phyloP scores from a whole-genome alignment of 306 rosid genomes.

The Casuarina cunninghamiana region DNA sequence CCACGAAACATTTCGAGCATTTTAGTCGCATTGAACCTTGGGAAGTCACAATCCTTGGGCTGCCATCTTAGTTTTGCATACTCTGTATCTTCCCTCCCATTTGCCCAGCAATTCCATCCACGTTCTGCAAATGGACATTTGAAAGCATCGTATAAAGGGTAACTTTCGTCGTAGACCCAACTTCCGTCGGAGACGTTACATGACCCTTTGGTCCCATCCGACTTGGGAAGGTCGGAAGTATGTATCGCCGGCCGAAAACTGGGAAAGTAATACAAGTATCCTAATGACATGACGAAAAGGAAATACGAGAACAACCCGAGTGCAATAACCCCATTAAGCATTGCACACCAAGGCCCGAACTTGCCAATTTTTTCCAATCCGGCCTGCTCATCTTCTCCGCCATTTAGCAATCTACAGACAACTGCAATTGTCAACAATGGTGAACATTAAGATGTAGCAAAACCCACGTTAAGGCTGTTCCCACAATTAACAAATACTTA shows the following conservation, averaged over 20 bases:
- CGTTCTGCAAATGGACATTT: slow-evolving; percentile 69
- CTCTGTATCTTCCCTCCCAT: slow-evolving; percentile 72
- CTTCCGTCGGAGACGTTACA: slow-evolving; percentile 81
- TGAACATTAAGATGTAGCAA: slow-evolving; percentile 1
- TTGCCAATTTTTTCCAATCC: slow-evolving; percentile 37
- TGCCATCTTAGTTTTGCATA: slow-evolving; percentile 84
- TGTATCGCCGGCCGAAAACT: slow-evolving; percentile 27
- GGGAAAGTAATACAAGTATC: slow-evolving; percentile 52
- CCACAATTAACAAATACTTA: too few relatives aligned
- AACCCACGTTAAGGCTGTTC: not conserved
- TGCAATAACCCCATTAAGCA: slow-evolving; percentile 41
- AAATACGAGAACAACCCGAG: slow-evolving; percentile 53
- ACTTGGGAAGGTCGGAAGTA: slow-evolving; percentile 32
- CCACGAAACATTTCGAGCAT: slow-evolving; percentile 66
- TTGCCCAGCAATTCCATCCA: slow-evolving; percentile 77
- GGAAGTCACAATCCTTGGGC: slow-evolving; percentile 69
- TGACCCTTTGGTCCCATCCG: slow-evolving; percentile 28
- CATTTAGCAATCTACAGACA: slow-evolving; percentile 34
- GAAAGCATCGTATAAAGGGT: slow-evolving; percentile 82
- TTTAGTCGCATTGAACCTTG: slow-evolving; percentile 51
- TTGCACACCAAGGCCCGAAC: slow-evolving; percentile 35
- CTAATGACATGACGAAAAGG: slow-evolving; percentile 45
- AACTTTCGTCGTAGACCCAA: slow-evolving; percentile 65
- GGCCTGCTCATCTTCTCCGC: slow-evolving; percentile 45
- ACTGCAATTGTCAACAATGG: slow-evolving; percentile 26